Percentiles rank a stretch among this genome's conserved stretches.
Conservation (phyloP, 495 filamentous ascomycete species). For the Extremus antarcticus region DNA sequence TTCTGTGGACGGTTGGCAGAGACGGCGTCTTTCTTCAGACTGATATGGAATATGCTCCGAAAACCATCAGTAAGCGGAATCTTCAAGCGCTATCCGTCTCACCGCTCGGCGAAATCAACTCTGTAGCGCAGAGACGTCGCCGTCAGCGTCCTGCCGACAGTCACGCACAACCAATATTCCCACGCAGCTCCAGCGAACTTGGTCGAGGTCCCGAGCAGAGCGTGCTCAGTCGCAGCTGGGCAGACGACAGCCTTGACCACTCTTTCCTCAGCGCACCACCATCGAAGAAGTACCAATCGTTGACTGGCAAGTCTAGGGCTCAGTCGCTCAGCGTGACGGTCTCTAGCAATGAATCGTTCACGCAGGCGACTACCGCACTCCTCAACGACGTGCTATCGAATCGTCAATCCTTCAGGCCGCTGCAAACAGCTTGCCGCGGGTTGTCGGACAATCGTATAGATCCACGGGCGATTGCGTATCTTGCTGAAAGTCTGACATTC, state of each 20-base stretch:
- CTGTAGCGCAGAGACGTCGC: slow-evolving; percentile 40
- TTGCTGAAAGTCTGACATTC: slow-evolving; percentile 26
- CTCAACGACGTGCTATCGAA: not conserved
- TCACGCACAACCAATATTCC: slow-evolving; percentile 1
- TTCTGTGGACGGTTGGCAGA: slow-evolving; percentile 82
- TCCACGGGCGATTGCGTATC: slow-evolving; percentile 23
- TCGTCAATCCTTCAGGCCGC: not conserved
- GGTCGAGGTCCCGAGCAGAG: slow-evolving; percentile 25
- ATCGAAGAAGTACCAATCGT: slow-evolving; percentile 1
- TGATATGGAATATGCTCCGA: slow-evolving; percentile 70
- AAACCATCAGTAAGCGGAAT: slow-evolving; percentile 62
- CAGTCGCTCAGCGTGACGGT: slow-evolving; percentile 31
- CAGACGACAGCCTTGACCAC: slow-evolving; percentile 37
- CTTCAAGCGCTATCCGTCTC: slow-evolving; percentile 55
- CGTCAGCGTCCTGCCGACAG: slow-evolving; percentile 15
- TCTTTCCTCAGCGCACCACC: slow-evolving; percentile 28
- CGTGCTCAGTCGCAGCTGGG: slow-evolving; percentile 29
- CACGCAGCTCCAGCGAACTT: slow-evolving; percentile 13
- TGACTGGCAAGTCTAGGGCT: slow-evolving; percentile 18
- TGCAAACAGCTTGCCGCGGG: slow-evolving; percentile 11
- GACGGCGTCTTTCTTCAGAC: slow-evolving; percentile 79
- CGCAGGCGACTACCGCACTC: not conserved
- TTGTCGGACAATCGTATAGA: slow-evolving; percentile 16
- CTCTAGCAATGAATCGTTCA: not conserved
- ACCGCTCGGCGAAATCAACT: slow-evolving; percentile 45